Evolutionary conservation across 345 rosid species (phyloP), one percentile per base, ranked within the genome.

Genomic region (Combretum micranthum): DNA sequence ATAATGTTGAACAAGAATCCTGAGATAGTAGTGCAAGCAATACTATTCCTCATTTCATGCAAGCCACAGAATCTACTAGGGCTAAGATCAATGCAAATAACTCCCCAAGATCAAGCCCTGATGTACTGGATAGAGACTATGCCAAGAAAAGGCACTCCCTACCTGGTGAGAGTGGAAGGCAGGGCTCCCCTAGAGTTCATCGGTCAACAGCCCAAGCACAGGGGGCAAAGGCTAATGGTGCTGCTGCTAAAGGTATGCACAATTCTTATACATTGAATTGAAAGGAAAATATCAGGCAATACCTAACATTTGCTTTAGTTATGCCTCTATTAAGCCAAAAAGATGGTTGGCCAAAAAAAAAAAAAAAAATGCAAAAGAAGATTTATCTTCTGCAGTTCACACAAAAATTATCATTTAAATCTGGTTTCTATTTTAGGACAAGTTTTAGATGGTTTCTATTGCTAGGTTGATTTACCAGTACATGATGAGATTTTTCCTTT

Each of bases 31-130:
- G 77, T 54, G 83, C 82, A 71, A 86, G 77, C 69, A 79, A 60
- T 74, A 76, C 95, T 55, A 50, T 90, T 60, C 99, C 97, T n/a
- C 90, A 64, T 52, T 93, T 93, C 86, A 93, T 93, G 99, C 97
- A 82, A 75, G 95, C 79, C 51, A 90, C 99, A 13, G 77, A 90
- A 75, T 93, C 99, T 20, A 97, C 95, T 13, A 85, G 72, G 78
- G 96, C 95, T 23, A 93, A 93, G 84, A 45, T 89, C 59, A 72
- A 76, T 49, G 82, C 88, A 17, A 87, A 75, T 61, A 93, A 64
- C 77, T 87, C 96, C n/a, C 99, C 99, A 18, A 82, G 95, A 66
- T 90, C 96, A 57, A 90, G 97, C 70, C 97, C 99, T 44, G 97
- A 90, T 58, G 70, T 83, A 66, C 89, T 79, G 6, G 99, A 90